These are phyloP conservation scores for Aspergillus ellipticus DNA, from an alignment of 495 filamentous ascomycete species.

Conservation along the genomic window DNA sequence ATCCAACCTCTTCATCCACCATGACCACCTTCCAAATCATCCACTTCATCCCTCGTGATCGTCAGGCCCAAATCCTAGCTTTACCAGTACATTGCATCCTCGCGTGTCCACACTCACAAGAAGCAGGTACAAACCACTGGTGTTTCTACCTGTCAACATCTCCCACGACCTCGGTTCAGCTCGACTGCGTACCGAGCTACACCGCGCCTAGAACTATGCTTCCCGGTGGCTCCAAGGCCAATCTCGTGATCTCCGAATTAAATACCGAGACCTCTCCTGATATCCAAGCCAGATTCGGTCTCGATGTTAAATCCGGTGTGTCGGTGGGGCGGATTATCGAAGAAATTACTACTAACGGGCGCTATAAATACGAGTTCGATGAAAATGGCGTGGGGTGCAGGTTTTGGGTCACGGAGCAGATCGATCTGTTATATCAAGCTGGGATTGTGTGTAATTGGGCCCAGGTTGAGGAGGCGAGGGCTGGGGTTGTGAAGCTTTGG, in stretches of 20 bases:
- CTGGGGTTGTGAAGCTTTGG: slow-evolving; percentile 8
- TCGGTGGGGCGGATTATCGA: slow-evolving; percentile 21
- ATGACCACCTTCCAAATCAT: slow-evolving; percentile 10
- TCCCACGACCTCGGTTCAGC: not conserved
- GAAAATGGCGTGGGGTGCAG: slow-evolving; percentile 38
- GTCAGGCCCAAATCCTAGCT: slow-evolving; percentile 10
- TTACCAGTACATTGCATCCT: not conserved
- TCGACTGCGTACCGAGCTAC: slow-evolving; percentile 11
- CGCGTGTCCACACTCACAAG: slow-evolving; percentile 3
- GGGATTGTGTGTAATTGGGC: not conserved
- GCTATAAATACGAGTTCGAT: slow-evolving; percentile 74
- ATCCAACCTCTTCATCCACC: too few relatives aligned
- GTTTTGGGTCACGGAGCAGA: slow-evolving; percentile 11
- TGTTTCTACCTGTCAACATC: slow-evolving; percentile 13
- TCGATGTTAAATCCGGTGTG: slow-evolving; percentile 26
- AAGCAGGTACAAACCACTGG: slow-evolving; percentile 14
- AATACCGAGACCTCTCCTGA: not conserved
- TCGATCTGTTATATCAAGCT: slow-evolving; percentile 4
- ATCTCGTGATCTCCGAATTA: slow-evolving; percentile 12
- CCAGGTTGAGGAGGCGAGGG: slow-evolving; percentile 10
- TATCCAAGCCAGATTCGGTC: slow-evolving; percentile 7
- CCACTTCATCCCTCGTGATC: slow-evolving; percentile 11
- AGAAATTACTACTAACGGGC: slow-evolving; percentile 69
- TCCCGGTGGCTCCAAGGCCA: slow-evolving; percentile 6
- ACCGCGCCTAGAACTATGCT: slow-evolving; percentile 9